Conservation (phyloP, 495 filamentous ascomycete species). For the Penicillium macrosclerotiorum region DNA sequence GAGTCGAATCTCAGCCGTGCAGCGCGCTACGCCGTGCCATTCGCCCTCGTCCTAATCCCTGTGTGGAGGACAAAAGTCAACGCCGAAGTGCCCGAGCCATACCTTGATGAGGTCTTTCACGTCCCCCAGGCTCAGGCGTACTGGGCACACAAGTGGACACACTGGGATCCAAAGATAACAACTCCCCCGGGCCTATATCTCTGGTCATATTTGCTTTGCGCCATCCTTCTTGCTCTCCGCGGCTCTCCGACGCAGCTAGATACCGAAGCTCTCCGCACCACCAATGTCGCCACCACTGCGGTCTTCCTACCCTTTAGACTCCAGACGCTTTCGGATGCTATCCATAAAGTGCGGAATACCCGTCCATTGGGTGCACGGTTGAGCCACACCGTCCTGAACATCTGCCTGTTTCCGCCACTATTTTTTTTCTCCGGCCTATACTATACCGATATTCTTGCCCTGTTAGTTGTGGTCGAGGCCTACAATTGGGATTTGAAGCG, state of each 20-base stretch:
- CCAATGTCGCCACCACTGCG: slow-evolving; percentile 37
- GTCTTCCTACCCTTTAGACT: slow-evolving; percentile 44
- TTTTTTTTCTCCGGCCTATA: slow-evolving; percentile 96
- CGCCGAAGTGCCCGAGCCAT: slow-evolving; percentile 67
- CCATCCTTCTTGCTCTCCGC: slow-evolving; percentile 29
- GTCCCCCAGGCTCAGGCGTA: slow-evolving; percentile 88
- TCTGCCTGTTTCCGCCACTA: slow-evolving; percentile 81
- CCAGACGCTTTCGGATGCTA: slow-evolving; percentile 36
- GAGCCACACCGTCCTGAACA: slow-evolving; percentile 70
- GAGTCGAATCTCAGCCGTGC: slow-evolving; percentile 40
- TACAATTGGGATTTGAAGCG: slow-evolving; percentile 61
- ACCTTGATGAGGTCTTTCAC: slow-evolving; percentile 94
- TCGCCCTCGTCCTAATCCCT: slow-evolving; percentile 37
- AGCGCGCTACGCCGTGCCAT: slow-evolving; percentile 44
- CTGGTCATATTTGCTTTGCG: slow-evolving; percentile 49
- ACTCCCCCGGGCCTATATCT: slow-evolving; percentile 87
- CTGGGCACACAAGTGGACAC: slow-evolving; percentile 66
- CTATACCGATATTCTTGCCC: slow-evolving; percentile 80
- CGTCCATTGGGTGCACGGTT: slow-evolving; percentile 39
- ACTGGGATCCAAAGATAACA: slow-evolving; percentile 96
- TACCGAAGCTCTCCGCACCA: slow-evolving; percentile 38
- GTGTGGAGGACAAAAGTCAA: slow-evolving; percentile 41
- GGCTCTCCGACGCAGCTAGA: slow-evolving; percentile 40
- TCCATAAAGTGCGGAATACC: slow-evolving; percentile 39
- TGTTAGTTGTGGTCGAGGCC: slow-evolving; percentile 60